Conservation (phyloP, 2,329 filamentous ascomycete genomes). For the Ramularia collo-cygni region DNA sequence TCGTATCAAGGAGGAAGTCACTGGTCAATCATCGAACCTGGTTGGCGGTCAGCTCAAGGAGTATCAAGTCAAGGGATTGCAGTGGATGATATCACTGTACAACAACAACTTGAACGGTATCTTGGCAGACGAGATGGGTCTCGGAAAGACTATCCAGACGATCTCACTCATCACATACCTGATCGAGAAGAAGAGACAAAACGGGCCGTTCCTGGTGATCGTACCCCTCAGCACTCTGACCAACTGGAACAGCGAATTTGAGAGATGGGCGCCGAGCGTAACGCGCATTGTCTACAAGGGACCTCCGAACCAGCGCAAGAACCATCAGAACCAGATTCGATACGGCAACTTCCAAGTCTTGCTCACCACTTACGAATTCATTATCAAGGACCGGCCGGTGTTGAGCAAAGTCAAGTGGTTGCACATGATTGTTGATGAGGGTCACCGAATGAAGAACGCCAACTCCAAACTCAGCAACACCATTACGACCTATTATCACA, state of each 20-base stretch:
- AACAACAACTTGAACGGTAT: slow-evolving; percentile 99
- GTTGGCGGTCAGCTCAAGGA: slow-evolving; percentile 93
- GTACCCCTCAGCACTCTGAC: slow-evolving; percentile 94
- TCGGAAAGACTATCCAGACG: slow-evolving; percentile 98
- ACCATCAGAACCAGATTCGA: slow-evolving; percentile 87
- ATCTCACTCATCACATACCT: slow-evolving; percentile 97
- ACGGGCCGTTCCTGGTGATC: slow-evolving; percentile 90
- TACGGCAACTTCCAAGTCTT: slow-evolving; percentile 94
- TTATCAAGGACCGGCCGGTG: slow-evolving; percentile 95
- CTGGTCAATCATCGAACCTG: slow-evolving; percentile 71
- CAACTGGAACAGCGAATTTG: slow-evolving; percentile 98
- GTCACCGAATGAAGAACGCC: slow-evolving; percentile 98
- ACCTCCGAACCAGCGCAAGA: slow-evolving; percentile 77
- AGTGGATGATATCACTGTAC: slow-evolving; percentile 99
- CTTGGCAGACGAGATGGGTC: slow-evolving; percentile 97
- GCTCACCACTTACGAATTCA: slow-evolving; percentile 97
- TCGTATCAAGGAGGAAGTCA: slow-evolving; percentile 88
- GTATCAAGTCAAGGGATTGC: slow-evolving; percentile 95
- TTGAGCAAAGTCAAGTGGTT: slow-evolving; percentile 99
- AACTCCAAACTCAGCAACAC: slow-evolving; percentile 94
- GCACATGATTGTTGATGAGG: slow-evolving; percentile 99
- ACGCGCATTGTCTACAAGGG: slow-evolving; percentile 93
- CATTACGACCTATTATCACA: slow-evolving; percentile 90
- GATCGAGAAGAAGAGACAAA: slow-evolving; percentile 89
- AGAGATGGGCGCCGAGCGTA: slow-evolving; percentile 94